phyloP scores from a whole-genome alignment of 2,329 filamentous ascomycete genomes.

The Botrytis aclada region DNA sequence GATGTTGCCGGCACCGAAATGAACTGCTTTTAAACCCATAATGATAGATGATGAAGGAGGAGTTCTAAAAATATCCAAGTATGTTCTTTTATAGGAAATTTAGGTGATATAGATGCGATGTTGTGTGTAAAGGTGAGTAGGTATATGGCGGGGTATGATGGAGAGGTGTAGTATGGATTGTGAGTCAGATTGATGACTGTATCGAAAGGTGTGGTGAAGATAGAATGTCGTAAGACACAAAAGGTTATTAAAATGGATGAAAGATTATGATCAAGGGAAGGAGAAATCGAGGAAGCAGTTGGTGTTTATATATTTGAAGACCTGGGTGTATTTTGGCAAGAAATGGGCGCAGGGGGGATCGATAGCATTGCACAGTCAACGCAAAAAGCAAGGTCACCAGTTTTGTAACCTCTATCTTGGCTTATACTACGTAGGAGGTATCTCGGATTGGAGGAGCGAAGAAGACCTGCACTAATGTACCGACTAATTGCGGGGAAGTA shows the following conservation, averaged over 20 bases:
- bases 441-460: background rate
- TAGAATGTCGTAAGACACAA: background rate
- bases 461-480: background rate
- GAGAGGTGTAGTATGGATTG: background rate
- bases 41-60: conserved; percentile 14
- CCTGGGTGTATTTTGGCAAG: background rate
- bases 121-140: background rate
- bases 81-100: background rate
- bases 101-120: background rate
- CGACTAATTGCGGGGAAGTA: background rate
- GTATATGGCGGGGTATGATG: background rate
- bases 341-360: background rate
- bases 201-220: background rate
- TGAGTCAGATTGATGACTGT: background rate
- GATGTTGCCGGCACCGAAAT: conserved; percentile 86
- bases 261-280: background rate
- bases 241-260: background rate
- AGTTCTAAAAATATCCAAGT: background rate
- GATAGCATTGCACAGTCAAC: background rate
- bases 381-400: conserved; percentile 5
- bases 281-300: background rate
- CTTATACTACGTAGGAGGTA: background rate
- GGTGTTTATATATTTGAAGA: background rate
- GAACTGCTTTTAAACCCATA: conserved; percentile 64
- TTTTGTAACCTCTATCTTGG: conserved; percentile 5